These are phyloP conservation scores for Xerocomus potaroensis DNA, from an alignment of 768 basidiomycete species.

Conservation along the genomic window DNA sequence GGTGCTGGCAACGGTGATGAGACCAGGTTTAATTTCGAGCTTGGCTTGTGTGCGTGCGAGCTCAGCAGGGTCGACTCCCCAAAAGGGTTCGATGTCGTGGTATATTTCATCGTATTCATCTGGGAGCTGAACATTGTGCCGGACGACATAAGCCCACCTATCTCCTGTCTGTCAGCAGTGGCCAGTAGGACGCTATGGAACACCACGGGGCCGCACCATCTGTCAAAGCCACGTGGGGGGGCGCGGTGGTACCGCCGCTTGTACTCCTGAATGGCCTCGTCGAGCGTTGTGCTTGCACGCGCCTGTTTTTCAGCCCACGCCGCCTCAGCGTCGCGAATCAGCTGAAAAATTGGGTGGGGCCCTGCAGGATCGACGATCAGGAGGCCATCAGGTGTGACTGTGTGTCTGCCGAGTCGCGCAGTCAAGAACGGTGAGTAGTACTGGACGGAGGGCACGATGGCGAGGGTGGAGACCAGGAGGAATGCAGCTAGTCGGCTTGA, in stretches of 20 bases:
- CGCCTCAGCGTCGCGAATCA: constrained; percentile 35
- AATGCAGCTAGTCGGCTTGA: neutral
- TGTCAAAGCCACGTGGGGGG: constrained; percentile 41
- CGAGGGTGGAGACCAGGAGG: neutral
- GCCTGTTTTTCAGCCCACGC: constrained; percentile 35
- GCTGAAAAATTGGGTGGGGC: constrained; percentile 41
- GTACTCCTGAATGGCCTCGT: constrained; percentile 38
- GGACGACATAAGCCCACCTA: constrained; percentile 42
- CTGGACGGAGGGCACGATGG: neutral
- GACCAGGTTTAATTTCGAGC: constrained; percentile 11
- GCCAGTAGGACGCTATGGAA: accelerated
- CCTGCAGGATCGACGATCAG: constrained; percentile 34
- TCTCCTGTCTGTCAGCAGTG: no score
- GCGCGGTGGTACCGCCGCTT: constrained; percentile 29
- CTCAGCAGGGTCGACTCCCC: constrained; percentile 32
- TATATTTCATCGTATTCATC: constrained; percentile 48
- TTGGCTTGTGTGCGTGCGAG: constrained; percentile 18
- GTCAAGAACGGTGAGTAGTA: neutral
- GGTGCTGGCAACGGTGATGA: constrained; percentile 27
- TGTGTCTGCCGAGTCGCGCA: constrained; percentile 22
- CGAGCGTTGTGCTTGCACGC: constrained; percentile 35
- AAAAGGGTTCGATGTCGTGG: constrained; percentile 34
- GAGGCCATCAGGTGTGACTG: constrained; percentile 26
- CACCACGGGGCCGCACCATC: constrained; percentile 37
- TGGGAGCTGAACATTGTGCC: constrained; percentile 36